A percentile compares a stretch with the other conserved stretches of the same genome.
phyloP scores from a whole-genome alignment of 2,329 filamentous ascomycete genomes.

The Xylaria sp. region DNA sequence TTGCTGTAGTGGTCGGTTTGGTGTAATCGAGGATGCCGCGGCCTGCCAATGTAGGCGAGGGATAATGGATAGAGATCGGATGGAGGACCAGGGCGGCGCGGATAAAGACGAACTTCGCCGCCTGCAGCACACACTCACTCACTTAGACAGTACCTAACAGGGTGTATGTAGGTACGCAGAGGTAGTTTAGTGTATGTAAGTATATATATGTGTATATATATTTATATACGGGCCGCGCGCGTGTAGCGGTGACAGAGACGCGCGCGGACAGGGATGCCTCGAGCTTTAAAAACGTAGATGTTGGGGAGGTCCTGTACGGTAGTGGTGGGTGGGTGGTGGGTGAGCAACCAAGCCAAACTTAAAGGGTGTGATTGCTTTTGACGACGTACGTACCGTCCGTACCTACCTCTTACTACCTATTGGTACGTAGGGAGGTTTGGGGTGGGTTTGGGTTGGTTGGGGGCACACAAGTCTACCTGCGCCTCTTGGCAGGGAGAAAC shows the following conservation, averaged over 20 bases:
- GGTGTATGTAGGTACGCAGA: background rate
- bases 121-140: background rate
- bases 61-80: background rate
- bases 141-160: background rate
- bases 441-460: background rate
- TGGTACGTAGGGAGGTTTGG: background rate
- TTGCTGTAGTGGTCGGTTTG: background rate
- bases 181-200: background rate
- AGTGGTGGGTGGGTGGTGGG: background rate
- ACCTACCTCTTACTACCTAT: background rate
- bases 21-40: constrained; percentile 1
- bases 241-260: constrained; percentile 3
- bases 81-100: background rate
- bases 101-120: constrained; percentile 11
- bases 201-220: background rate
- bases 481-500: constrained; percentile 14
- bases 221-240: constrained; percentile 10
- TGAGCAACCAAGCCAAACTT: background rate
- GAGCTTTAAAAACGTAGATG: background rate
- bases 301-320: background rate
- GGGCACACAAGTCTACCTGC: constrained; percentile 6
- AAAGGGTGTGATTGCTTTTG: background rate
- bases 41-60: background rate
- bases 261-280: constrained; percentile 24
- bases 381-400: background rate